Conservation (phyloP, 2,329 filamentous ascomycete species). For the Beauveria rudraprayagi region DNA sequence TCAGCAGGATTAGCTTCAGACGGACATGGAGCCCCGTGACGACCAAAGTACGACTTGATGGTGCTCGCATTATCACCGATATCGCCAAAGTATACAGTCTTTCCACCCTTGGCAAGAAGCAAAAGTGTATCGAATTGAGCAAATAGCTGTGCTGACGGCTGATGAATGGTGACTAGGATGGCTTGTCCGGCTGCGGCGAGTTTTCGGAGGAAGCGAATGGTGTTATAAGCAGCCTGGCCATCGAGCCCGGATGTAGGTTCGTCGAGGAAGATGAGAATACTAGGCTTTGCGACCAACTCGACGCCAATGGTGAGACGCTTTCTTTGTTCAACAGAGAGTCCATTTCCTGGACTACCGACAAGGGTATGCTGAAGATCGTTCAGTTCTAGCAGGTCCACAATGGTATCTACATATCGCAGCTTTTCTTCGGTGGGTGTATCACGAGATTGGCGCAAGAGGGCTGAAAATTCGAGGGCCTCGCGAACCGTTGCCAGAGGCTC, state of each 20-base stretch:
- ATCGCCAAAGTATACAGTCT: neutral
- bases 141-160: conserved; percentile 78
- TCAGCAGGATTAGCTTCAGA: neutral
- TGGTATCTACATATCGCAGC: neutral
- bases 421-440: neutral
- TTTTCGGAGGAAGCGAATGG: conserved; percentile 70
- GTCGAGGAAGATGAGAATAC: conserved; percentile 27
- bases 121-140: conserved; percentile 76
- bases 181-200: conserved; percentile 74
- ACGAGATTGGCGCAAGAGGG: conserved; percentile 50
- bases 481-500: conserved; percentile 41
- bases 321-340: conserved; percentile 37
- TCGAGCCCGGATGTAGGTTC: conserved; percentile 59
- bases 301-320: conserved; percentile 73
- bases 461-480: conserved; percentile 38
- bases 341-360: neutral
- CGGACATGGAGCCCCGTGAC: neutral
- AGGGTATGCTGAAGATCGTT: neutral
- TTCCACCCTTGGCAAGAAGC: neutral
- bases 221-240: conserved; percentile 61
- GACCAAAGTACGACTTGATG: neutral
- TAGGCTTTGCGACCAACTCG: conserved; percentile 36
- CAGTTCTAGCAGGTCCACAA: neutral
- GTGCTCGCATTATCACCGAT: neutral
- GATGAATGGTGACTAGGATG: conserved; percentile 85